Base-by-base conservation (phyloP, 2,329 filamentous ascomycete species). In the Apiospora pterosperma region DNA sequence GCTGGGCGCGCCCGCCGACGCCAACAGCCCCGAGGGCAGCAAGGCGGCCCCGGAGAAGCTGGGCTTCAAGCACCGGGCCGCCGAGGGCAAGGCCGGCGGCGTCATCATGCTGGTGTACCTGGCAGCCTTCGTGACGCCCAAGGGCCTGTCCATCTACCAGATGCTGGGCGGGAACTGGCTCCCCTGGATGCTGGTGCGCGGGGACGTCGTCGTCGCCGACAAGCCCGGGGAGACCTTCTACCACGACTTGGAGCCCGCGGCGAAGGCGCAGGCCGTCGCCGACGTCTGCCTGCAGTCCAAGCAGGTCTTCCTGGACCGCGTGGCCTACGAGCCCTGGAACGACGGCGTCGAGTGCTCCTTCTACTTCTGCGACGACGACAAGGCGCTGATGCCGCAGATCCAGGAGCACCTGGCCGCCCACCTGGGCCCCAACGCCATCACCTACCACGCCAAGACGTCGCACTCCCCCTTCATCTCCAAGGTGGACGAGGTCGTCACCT, bases 11-110 rank as follows among this genome's bases (percentile, higher is more conserved):
- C 58, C 58, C 77, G 76, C 58, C 36, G 58, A 38, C 14, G 23
- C 23, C n/a, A 59, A 59, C 58, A 4, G 3, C 16, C 59, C 59
- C 31, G 59, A 23, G 16, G 58, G 58, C 34, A 39, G 34, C 58
- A 59, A 59, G 34, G 34, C 36, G 14, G 12, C 58, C 4, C 5
- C n/a, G 11, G 67, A 70, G 16, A 75, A 71, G 0, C 67, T 75
- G 1, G 71, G 73, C 5, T 75, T 74, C 65, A 68, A 70, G 63
- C 69, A 76, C 61, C 69, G 77, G 16, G 70, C 69, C 59, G 64
- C 64, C 4, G 67, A 66, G 8, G 76, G 76, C 5, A 69, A 75
- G 67, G 73, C 70, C 39, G 77, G 77, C 3, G 77, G 78, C 1
- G 72, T 79, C 8, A 66, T 73, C 8, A 68, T 70, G 62, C 66